Conservation (phyloP, 148 eudicot genomes). For the Amaranthus hypochondriacus region DNA sequence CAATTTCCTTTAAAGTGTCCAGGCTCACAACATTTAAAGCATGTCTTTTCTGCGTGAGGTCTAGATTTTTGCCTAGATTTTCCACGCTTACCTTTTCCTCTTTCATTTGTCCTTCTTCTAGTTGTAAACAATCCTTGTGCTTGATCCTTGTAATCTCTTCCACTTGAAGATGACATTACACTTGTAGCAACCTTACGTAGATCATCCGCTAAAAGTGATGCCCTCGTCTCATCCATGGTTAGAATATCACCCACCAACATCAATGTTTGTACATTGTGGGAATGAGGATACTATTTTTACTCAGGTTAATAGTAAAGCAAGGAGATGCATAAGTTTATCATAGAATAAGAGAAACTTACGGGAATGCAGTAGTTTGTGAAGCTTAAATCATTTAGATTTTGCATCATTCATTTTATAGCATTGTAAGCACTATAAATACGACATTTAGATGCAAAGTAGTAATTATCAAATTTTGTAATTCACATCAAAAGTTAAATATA, state of each 20-base stretch:
- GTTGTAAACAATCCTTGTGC: background rate
- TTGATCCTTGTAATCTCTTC: slow-evolving; percentile 5
- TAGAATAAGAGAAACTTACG: background rate
- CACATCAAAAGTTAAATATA: no score
- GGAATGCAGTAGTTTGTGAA: background rate
- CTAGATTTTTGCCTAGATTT: slow-evolving; percentile 4
- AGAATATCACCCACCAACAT: slow-evolving; percentile 15
- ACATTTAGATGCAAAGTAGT: no score
- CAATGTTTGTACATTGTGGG: slow-evolving; percentile 6
- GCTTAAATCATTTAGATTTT: background rate
- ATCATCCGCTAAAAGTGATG: slow-evolving; percentile 17
- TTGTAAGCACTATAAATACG: no score
- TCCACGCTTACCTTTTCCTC: background rate
- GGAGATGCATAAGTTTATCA: background rate
- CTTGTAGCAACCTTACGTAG: slow-evolving; percentile 16
- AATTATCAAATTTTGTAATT: no score
- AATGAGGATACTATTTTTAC: no score
- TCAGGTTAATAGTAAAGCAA: no score
- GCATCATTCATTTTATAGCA: background rate
- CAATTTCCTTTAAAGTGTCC: background rate
- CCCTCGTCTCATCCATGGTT: slow-evolving; percentile 9
- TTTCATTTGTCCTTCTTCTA: slow-evolving; percentile 1
- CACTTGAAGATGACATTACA: background rate
- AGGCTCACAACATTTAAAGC: background rate
- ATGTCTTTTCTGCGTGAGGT: background rate